Conservation (phyloP, 805 yeast genomes). For the Sungouiozyma ichnusensis region DNA sequence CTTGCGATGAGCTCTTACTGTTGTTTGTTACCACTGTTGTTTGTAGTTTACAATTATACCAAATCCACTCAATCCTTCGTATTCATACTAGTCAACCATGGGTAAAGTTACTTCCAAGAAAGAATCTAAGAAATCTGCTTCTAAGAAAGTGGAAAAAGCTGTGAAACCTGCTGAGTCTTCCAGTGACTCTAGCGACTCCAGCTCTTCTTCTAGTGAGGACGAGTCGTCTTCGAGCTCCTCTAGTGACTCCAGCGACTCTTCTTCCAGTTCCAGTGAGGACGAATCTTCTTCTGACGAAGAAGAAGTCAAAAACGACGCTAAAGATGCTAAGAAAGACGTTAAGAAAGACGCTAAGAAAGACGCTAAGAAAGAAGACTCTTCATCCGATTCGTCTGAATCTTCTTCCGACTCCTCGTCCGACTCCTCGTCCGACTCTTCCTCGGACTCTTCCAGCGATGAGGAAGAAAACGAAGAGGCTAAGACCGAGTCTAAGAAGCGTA, state of each 20-base stretch:
- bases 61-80: neutral
- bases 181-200: constrained; percentile 5
- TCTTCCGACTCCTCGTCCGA: constrained; percentile 11
- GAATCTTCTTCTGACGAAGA: constrained; percentile 10
- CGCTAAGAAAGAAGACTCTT: constrained; percentile 16
- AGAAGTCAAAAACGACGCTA: constrained; percentile 6
- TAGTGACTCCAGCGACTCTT: no score
- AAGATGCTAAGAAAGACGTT: constrained; percentile 14
- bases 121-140: constrained; percentile 16
- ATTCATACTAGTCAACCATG: constrained; percentile 6
- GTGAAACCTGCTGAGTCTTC: constrained; percentile 13
- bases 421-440: constrained; percentile 16
- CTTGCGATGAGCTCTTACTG: neutral
- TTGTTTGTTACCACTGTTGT: no score
- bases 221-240: constrained; percentile 8
- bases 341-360: constrained; percentile 9
- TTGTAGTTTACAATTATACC: no score
- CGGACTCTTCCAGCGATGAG: constrained; percentile 17
- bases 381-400: constrained; percentile 4
- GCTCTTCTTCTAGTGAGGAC: constrained; percentile 9
- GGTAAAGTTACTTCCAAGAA: constrained; percentile 23
- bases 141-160: constrained; percentile 15
- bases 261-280: constrained; percentile 6
- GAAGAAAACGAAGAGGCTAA: constrained; percentile 27
- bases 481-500: constrained; percentile 20